These are phyloP conservation scores for Coemansia sp. DNA, from an alignment of 192 early-diverging fungal species.

Conservation along the genomic window DNA sequence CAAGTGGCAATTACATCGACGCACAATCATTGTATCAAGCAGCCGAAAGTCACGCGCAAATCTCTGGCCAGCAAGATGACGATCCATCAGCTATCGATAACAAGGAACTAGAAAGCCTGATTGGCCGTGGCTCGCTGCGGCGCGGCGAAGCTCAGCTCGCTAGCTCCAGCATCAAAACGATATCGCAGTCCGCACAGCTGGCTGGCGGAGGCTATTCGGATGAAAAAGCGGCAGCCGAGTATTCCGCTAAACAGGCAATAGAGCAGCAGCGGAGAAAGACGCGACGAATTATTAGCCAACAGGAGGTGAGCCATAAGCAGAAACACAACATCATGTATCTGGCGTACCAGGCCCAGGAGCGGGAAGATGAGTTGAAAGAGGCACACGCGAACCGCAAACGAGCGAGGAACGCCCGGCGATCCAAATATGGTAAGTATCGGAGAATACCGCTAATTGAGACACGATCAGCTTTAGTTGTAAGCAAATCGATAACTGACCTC, in stretches of 20 bases:
- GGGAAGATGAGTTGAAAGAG: conserved; percentile 61
- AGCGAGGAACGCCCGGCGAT: conserved; percentile 63
- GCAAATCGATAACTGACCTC: background rate
- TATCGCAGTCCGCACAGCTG: conserved; percentile 28
- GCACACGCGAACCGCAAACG: conserved; percentile 59
- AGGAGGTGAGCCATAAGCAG: conserved; percentile 50
- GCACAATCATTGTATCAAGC: conserved; percentile 10
- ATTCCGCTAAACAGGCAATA: conserved; percentile 15
- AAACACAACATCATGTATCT: conserved; percentile 79
- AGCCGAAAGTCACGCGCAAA: background rate
- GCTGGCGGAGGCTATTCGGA: conserved; percentile 37
- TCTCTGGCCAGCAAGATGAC: background rate
- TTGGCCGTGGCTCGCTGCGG: conserved; percentile 34
- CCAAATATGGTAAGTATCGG: conserved; percentile 60
- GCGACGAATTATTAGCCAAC: conserved; percentile 17
- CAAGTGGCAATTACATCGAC: conserved; percentile 29
- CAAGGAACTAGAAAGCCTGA: conserved; percentile 25
- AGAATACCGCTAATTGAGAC: conserved; percentile 6
- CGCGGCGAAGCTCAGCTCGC: conserved; percentile 24
- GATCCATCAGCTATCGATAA: conserved; percentile 17
- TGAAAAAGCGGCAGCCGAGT: conserved; percentile 16
- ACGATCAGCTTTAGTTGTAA: background rate
- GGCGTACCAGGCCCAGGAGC: conserved; percentile 69
- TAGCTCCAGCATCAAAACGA: conserved; percentile 3
- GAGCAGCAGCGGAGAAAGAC: conserved; percentile 20